phyloP scores from a whole-genome alignment of 345 rosid genomes.

The Populus simonii region DNA sequence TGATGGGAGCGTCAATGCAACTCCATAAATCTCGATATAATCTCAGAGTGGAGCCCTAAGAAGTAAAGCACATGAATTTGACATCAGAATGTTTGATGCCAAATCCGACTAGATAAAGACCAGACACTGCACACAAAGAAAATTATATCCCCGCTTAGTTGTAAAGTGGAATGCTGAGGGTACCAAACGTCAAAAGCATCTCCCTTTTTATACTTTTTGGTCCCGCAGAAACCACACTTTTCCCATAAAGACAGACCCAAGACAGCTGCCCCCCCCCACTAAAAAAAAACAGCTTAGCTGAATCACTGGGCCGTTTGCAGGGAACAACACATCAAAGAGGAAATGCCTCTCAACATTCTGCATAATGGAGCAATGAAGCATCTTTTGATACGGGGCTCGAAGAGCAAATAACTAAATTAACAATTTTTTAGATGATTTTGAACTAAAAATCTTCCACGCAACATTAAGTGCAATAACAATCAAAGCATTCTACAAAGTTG shows the following conservation, averaged over 20 bases:
- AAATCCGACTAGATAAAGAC: not conserved
- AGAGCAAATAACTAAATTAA: not conserved
- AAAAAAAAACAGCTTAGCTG: not conserved
- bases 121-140: not conserved
- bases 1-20: not conserved
- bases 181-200: not conserved
- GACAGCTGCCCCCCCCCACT: not conserved
- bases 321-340: not conserved
- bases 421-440: not conserved
- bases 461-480: not conserved
- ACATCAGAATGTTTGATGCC: not conserved
- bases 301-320: not conserved
- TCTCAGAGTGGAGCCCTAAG: not conserved
- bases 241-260: not conserved
- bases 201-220: not conserved
- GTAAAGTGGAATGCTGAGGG: conserved; percentile 1
- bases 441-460: not conserved
- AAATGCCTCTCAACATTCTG: not conserved
- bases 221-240: not conserved
- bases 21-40: not conserved
- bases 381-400: not conserved
- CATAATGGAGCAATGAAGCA: not conserved
- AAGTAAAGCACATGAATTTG: not conserved
- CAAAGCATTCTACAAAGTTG: conserved; percentile 7
- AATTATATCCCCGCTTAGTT: not conserved